A percentile compares a stretch with the other conserved stretches of the same genome.
These are phyloP conservation scores for Xenosphaeropsis pyriputrescens DNA, from an alignment of 2,329 filamentous ascomycete genomes.

Conservation along the genomic window DNA sequence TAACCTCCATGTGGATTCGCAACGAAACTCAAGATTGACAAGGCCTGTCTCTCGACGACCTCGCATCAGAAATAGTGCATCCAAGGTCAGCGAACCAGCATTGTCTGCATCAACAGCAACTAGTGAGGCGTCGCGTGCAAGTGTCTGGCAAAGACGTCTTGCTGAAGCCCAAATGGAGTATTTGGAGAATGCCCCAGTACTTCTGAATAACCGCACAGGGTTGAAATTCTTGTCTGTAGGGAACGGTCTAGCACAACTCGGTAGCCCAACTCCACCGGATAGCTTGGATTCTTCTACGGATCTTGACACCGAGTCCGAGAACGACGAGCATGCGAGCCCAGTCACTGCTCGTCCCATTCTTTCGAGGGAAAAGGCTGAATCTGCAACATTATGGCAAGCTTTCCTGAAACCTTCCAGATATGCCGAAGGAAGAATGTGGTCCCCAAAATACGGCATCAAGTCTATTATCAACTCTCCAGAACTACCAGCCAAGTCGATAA, in stretches of 20 bases:
- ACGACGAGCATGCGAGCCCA: not conserved
- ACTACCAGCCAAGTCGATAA: conserved; percentile 14
- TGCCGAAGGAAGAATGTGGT: conserved; percentile 12
- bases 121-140: conserved; percentile 20
- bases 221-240: conserved; percentile 25
- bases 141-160: conserved; percentile 28
- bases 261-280: conserved; percentile 39
- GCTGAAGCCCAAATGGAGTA: conserved; percentile 30
- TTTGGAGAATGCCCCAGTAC: conserved; percentile 22
- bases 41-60: conserved; percentile 12
- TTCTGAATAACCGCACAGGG: conserved; percentile 21
- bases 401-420: conserved; percentile 4
- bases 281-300: conserved; percentile 25
- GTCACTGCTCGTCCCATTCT: no score
- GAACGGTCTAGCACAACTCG: conserved; percentile 21
- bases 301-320: conserved; percentile 7
- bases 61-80: conserved; percentile 20
- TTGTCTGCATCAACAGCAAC: conserved; percentile 15
- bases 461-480: conserved; percentile 3
- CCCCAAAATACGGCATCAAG: conserved; percentile 4
- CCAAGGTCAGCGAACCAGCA: conserved; percentile 11
- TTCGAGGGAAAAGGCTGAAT: no score
- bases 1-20: conserved; percentile 1
- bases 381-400: conserved; percentile 11
- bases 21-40: conserved; percentile 6